Conservation (phyloP, 164 flowering plant species). For the Hamamelis virginiana region DNA sequence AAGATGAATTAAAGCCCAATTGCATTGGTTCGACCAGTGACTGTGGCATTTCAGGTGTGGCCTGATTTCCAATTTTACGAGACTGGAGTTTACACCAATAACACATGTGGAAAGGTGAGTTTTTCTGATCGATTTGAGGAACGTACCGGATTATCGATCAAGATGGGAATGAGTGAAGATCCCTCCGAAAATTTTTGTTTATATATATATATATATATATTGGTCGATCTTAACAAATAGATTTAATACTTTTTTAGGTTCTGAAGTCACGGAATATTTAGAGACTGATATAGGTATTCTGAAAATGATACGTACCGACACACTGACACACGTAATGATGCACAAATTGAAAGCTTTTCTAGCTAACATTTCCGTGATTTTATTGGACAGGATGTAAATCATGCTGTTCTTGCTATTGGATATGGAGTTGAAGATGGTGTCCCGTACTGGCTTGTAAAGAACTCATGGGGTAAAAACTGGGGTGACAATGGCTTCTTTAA, state of each 20-base stretch:
- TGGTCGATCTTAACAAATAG: not conserved
- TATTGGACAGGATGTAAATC: conserved; percentile 99
- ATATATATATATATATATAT: not conserved
- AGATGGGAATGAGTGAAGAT: not conserved
- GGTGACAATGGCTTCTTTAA: conserved; percentile 93
- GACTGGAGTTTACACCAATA: conserved; percentile 84
- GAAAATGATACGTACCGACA: not conserved
- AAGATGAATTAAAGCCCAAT: conserved; percentile 95
- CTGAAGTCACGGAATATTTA: not conserved
- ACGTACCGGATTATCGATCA: too few species aligned
- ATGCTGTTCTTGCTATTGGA: conserved; percentile 98
- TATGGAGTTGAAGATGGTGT: conserved; percentile 82
- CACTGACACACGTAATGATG: not conserved
- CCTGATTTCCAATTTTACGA: conserved; percentile 69
- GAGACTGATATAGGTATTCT: not conserved
- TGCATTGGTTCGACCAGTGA: conserved; percentile 79
- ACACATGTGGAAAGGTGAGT: conserved; percentile 84
- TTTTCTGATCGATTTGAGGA: not conserved
- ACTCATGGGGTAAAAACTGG: conserved; percentile 93
- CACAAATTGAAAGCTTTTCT: not conserved
- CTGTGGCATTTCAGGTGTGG: conserved; percentile 90
- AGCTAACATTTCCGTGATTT: not conserved
- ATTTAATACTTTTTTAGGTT: not conserved
- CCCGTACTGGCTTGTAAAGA: conserved; percentile 95
- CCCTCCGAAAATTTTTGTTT: not conserved